Evolutionary conservation across 495 filamentous ascomycete species (phyloP).

Genomic region (Aspergillus kassunensis): DNA sequence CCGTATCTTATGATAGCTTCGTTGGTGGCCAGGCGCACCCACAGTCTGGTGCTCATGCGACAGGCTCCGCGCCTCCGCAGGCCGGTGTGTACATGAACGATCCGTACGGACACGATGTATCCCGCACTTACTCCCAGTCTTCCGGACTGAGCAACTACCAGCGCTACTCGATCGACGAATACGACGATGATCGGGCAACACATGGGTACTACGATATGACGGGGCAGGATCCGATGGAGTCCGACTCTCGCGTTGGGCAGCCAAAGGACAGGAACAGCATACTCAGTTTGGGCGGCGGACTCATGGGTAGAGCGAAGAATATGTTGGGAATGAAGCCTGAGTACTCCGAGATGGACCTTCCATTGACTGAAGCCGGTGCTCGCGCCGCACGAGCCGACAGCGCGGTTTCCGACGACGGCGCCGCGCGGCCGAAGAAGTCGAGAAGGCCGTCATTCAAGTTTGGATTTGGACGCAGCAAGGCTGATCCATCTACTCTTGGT

Average conservation of each 20-base stretch:
- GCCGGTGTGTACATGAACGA: conserved; percentile 29
- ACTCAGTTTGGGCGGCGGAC: conserved; percentile 76
- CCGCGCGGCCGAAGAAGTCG: conserved; percentile 53
- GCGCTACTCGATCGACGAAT: conserved; percentile 81
- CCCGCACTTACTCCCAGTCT: conserved; percentile 72
- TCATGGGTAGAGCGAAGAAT: conserved; percentile 81
- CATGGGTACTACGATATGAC: conserved; percentile 57
- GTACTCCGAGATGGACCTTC: conserved; percentile 98
- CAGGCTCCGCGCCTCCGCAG: conserved; percentile 27
- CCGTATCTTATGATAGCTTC: conserved; percentile 92
- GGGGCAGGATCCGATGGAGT: conserved; percentile 54
- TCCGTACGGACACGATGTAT: conserved; percentile 44
- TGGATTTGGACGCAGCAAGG: conserved; percentile 81
- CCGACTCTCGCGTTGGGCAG: conserved; percentile 49
- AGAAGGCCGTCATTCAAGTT: conserved; percentile 81
- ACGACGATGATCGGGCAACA: conserved; percentile 70
- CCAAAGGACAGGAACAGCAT: conserved; percentile 80
- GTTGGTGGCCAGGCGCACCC: conserved; percentile 61
- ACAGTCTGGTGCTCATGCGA: conserved; percentile 37
- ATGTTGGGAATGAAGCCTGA: conserved; percentile 88
- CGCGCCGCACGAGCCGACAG: conserved; percentile 40
- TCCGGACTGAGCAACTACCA: conserved; percentile 83
- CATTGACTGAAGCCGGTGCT: conserved; percentile 75
- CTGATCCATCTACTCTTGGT: conserved; percentile 84
- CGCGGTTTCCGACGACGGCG: conserved; percentile 26